A percentile compares a stretch with the other conserved stretches of the same genome.
These are phyloP conservation scores for Lasiodiplodia sp. DNA, from an alignment of 2,329 filamentous ascomycete species.

Conservation along the genomic window DNA sequence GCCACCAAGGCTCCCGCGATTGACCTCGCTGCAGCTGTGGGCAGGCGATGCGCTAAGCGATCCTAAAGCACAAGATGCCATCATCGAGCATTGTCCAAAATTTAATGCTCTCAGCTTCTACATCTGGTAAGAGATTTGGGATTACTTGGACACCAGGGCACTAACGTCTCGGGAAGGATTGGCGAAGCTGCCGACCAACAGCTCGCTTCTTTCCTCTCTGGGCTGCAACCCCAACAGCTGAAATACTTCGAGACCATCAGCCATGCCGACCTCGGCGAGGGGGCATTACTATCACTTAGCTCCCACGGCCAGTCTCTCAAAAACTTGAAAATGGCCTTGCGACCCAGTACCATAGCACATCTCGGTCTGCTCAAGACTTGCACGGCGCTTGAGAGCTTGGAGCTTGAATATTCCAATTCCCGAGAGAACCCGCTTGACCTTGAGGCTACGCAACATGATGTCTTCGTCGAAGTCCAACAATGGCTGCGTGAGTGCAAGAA, in stretches of 20 bases:
- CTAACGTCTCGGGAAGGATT: slow-evolving; percentile 34
- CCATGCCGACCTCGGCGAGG: slow-evolving; percentile 60
- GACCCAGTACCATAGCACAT: slow-evolving; percentile 57
- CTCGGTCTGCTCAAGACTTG: slow-evolving; percentile 59
- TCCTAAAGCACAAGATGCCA: slow-evolving; percentile 59
- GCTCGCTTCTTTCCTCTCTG: slow-evolving; percentile 65
- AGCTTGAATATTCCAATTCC: slow-evolving; percentile 56
- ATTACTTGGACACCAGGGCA: slow-evolving; percentile 32
- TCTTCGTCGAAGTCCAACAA: slow-evolving; percentile 57
- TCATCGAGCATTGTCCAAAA: slow-evolving; percentile 65
- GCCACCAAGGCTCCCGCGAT: slow-evolving; percentile 64
- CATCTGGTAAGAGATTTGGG: slow-evolving; percentile 46
- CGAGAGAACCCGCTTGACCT: slow-evolving; percentile 48
- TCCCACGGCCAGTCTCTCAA: slow-evolving; percentile 63
- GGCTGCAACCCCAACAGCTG: slow-evolving; percentile 64
- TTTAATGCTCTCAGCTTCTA: slow-evolving; percentile 69
- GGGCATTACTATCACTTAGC: slow-evolving; percentile 62
- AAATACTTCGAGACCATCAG: slow-evolving; percentile 66
- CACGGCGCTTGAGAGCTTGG: slow-evolving; percentile 57
- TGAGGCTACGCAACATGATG: slow-evolving; percentile 60
- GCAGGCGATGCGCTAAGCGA: slow-evolving; percentile 67
- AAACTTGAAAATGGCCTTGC: slow-evolving; percentile 60
- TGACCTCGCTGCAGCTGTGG: slow-evolving; percentile 67
- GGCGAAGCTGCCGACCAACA: slow-evolving; percentile 62
- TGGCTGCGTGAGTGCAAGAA: slow-evolving; percentile 64